Evolutionary conservation across 352 stramenopile species (phyloP).

Genomic region (Phytophthora chlamydospora): DNA sequence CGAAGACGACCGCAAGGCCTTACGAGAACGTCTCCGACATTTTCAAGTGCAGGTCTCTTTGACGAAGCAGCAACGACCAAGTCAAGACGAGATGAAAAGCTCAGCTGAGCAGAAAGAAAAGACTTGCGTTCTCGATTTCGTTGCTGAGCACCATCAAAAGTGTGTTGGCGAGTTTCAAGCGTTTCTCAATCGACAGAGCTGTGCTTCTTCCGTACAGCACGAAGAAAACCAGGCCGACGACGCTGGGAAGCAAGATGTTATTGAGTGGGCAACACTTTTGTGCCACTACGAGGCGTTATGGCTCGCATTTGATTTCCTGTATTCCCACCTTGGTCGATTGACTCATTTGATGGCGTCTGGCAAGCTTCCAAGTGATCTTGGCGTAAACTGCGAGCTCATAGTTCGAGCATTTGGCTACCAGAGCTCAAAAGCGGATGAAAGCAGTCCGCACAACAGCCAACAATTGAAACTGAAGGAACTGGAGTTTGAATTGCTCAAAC

Average conservation of each 20-base stretch:
- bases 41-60: constrained; percentile 24
- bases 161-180: constrained; percentile 27
- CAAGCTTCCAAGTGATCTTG: neutral
- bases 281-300: constrained; percentile 37
- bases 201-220: neutral
- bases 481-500: constrained; percentile 29
- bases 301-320: constrained; percentile 29
- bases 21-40: constrained; percentile 21
- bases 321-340: constrained; percentile 7
- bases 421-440: neutral
- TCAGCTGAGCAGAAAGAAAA: neutral
- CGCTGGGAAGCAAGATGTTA: neutral
- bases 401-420: constrained; percentile 12
- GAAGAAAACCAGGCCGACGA: constrained; percentile 3
- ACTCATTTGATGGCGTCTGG: neutral
- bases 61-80: constrained; percentile 5
- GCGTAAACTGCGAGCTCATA: neutral
- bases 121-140: constrained; percentile 8
- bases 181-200: constrained; percentile 6
- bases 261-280: constrained; percentile 23
- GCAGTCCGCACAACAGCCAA: neutral
- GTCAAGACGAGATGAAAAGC: neutral
- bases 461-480: neutral
- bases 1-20: constrained; percentile 13
- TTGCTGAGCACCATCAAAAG: constrained; percentile 24